Evolutionary conservation across 306 rosid species (phyloP), one percentile per base, ranked within the genome.

Genomic region (Amphicarpaea edgeworthii): DNA sequence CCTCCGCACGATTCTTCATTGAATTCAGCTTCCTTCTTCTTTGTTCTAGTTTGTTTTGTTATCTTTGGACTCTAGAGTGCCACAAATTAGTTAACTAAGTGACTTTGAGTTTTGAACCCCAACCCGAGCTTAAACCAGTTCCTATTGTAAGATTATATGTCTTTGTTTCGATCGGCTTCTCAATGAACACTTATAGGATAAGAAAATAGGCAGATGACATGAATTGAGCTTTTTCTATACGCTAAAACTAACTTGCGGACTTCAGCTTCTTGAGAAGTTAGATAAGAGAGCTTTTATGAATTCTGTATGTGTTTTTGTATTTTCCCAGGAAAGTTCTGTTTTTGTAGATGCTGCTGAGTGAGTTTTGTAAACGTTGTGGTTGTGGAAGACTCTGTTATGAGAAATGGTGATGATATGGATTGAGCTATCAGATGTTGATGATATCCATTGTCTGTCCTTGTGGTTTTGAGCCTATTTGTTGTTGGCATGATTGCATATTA

Each of bases 291-390:
- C 17, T 58, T 12, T 58, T 26, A 14, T 26, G 1, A 30, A 26
- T 57, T 57, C 9, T 57, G 16, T 14, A 1, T 12, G 17, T 64
- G 37, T 19, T 71, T 71, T 12, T 40, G 14, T 46, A n/a, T 24
- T 34, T 66, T 12, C 10, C 4, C 21, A 8, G 37, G 30, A 15
- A 15, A 21, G n/a, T 53, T 60, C 58, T 69, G 45, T 20, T 32
- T 32, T 60, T 4, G 8, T 51, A 23, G 49, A 58, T 74, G n/a
- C 62, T 53, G 26, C 64, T 55, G 68, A 59, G 30, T 12, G 65
- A 50, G 53, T 21, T 8, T 65, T 55, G 57, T 66, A 26, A 55
- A 72, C 46, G 12, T 59, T 68, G 28, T 49, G 60, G 38, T 75
- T 63, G 23, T 28, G 51, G 23, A 20, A 45, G 11, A 17, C 46